Evolutionary conservation across 495 filamentous ascomycete species (phyloP).

Genomic region (Lineolata rhizophorae): DNA sequence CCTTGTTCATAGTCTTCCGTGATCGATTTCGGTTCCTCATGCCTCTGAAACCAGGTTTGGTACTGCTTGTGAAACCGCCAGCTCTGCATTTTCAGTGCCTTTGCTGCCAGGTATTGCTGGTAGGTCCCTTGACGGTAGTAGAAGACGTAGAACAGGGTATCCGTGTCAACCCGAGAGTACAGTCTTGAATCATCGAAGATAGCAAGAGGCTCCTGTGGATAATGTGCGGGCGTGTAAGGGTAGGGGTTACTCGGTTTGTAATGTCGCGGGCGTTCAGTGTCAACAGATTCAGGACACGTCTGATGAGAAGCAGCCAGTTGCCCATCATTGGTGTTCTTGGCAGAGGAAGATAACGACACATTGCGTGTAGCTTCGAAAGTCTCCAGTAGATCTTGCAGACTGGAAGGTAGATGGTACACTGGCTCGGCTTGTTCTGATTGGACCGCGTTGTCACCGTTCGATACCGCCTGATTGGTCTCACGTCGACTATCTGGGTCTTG

Average conservation of each 20-base stretch:
- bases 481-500: too few relatives aligned
- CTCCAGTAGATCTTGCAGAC: constrained; percentile 71
- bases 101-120: constrained; percentile 90
- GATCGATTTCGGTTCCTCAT: constrained; percentile 95
- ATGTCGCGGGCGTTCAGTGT: constrained; percentile 59
- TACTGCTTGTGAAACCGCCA: constrained; percentile 99
- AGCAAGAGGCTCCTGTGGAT: constrained; percentile 72
- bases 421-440: constrained; percentile 49
- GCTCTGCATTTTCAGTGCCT: constrained; percentile 85
- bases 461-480: too few relatives aligned
- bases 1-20: constrained; percentile 97
- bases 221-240: constrained; percentile 52
- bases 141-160: constrained; percentile 96
- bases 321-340: constrained; percentile 20
- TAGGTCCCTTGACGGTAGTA: constrained; percentile 95
- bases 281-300: constrained; percentile 47
- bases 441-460: constrained; percentile 30
- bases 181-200: constrained; percentile 80
- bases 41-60: constrained; percentile 96
- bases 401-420: constrained; percentile 82
- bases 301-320: constrained; percentile 50
- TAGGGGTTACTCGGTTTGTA: constrained; percentile 67
- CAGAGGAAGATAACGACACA: too few relatives aligned
- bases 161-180: constrained; percentile 76
- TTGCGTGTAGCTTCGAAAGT: constrained; percentile 76